Conservation (phyloP, 108 stramenopile genomes). For the Bacterosira constricta region DNA sequence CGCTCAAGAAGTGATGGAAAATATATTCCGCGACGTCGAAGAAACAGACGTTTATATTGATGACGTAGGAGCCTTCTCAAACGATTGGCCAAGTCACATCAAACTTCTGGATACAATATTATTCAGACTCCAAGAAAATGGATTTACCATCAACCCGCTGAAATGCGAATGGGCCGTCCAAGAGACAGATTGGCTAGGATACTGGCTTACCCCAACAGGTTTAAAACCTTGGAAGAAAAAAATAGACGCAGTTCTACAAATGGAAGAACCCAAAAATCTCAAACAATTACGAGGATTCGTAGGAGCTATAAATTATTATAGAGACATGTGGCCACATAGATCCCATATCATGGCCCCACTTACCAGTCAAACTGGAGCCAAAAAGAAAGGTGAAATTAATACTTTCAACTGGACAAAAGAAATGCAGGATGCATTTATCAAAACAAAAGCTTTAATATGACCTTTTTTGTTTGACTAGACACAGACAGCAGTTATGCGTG, state of each 20-base stretch:
- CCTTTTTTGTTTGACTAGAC: too few relatives aligned
- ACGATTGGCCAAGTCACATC: conserved; percentile 41
- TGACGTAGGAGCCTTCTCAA: conserved; percentile 47
- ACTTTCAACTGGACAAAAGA: conserved; percentile 33
- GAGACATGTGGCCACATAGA: conserved; percentile 47
- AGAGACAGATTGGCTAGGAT: conserved; percentile 50
- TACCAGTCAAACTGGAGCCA: conserved; percentile 4
- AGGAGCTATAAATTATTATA: conserved; percentile 49
- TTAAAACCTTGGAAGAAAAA: conserved; percentile 52
- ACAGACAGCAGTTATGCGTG: too few relatives aligned
- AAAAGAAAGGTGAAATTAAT: conserved; percentile 9
- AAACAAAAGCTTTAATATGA: too few relatives aligned
- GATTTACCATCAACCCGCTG: conserved; percentile 41
- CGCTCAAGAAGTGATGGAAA: conserved; percentile 50
- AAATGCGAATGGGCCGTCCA: conserved; percentile 44
- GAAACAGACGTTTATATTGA: conserved; percentile 54
- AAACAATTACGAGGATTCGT: conserved; percentile 48
- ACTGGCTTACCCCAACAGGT: conserved; percentile 46
- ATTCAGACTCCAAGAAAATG: conserved; percentile 3
- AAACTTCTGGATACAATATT: conserved; percentile 16
- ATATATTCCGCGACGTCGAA: conserved; percentile 27
- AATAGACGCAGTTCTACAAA: conserved; percentile 37
- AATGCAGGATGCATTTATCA: conserved; percentile 41
- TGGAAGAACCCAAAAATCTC: conserved; percentile 30
- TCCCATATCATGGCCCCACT: conserved; percentile 53